phyloP scores from a whole-genome alignment of 1,284 basidiomycete genomes.

The Cutaneotrichosporon daszewskae region DNA sequence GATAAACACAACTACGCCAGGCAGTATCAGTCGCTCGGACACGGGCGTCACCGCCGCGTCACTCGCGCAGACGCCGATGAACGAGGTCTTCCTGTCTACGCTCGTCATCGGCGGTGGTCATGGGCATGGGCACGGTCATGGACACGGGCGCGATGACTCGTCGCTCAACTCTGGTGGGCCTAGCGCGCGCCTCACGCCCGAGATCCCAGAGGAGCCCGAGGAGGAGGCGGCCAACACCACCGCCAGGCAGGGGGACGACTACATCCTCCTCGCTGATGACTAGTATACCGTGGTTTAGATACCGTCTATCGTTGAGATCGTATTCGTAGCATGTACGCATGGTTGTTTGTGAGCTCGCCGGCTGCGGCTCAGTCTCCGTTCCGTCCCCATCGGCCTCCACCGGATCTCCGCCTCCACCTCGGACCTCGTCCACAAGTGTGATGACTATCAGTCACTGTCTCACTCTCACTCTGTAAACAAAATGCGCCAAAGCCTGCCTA shows the following conservation, averaged over 20 bases:
- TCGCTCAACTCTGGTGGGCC: not conserved
- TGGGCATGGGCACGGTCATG: not conserved
- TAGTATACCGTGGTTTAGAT: too few species aligned
- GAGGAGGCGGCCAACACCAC: not conserved
- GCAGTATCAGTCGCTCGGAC: not conserved
- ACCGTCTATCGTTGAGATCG: not conserved
- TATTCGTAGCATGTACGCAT: not conserved
- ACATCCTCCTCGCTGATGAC: conserved; percentile 2
- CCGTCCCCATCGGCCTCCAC: too few species aligned
- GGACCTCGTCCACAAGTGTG: not conserved
- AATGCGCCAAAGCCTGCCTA: conserved; percentile 8
- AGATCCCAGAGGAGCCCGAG: conserved; percentile 9
- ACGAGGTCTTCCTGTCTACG: conserved; percentile 50
- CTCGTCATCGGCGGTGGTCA: conserved; percentile 3
- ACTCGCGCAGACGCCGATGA: conserved; percentile 48
- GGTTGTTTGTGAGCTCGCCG: not conserved
- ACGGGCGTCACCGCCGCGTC: conserved; percentile 1
- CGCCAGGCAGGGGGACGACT: not conserved
- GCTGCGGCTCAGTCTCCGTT: too few species aligned
- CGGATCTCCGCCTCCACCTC: conserved; percentile 4
- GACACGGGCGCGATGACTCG: not conserved
- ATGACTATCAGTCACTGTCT: not conserved
- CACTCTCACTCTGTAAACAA: not conserved
- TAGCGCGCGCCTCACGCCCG: conserved; percentile 3
- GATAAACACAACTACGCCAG: not conserved